A percentile compares a stretch with the other conserved stretches of the same genome.
phyloP scores from a whole-genome alignment of 2,329 filamentous ascomycete genomes.

The Botrytis medusae region DNA sequence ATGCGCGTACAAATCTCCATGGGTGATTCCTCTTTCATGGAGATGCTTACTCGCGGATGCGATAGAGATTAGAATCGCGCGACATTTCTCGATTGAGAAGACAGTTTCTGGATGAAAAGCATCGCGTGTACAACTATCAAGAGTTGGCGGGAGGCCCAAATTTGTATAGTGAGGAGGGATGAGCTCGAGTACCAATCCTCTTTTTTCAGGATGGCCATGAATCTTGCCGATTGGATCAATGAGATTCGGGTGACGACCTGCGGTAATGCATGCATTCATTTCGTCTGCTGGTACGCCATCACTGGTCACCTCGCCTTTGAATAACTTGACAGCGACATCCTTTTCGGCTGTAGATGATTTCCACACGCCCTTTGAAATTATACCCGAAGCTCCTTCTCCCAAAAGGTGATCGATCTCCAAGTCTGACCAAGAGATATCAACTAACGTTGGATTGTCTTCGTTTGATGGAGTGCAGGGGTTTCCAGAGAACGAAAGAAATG shows the following conservation, averaged over 20 bases:
- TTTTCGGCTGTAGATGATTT: constrained; percentile 36
- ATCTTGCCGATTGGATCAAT: constrained; percentile 49
- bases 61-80: constrained; percentile 44
- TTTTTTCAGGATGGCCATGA: constrained; percentile 43
- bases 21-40: constrained; percentile 46
- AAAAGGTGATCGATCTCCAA: constrained; percentile 45
- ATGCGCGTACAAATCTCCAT: constrained; percentile 51
- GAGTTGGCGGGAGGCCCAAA: constrained; percentile 47
- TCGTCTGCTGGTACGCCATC: constrained; percentile 51
- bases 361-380: constrained; percentile 47
- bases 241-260: constrained; percentile 48
- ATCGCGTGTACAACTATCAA: constrained; percentile 49
- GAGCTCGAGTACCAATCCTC: constrained; percentile 50
- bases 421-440: constrained; percentile 45
- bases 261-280: constrained; percentile 48
- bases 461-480: constrained; percentile 45
- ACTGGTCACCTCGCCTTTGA: constrained; percentile 49
- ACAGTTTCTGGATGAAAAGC: constrained; percentile 40
- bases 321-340: constrained; percentile 50
- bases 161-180: constrained; percentile 46
- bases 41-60: constrained; percentile 47
- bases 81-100: constrained; percentile 38
- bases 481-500: constrained; percentile 49
- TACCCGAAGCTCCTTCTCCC: constrained; percentile 48
- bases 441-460: constrained; percentile 37